A percentile compares a stretch with the other conserved stretches of the same genome.
These are phyloP conservation scores for Venturia asperata DNA, from an alignment of 2,329 filamentous ascomycete genomes.

Conservation along the genomic window DNA sequence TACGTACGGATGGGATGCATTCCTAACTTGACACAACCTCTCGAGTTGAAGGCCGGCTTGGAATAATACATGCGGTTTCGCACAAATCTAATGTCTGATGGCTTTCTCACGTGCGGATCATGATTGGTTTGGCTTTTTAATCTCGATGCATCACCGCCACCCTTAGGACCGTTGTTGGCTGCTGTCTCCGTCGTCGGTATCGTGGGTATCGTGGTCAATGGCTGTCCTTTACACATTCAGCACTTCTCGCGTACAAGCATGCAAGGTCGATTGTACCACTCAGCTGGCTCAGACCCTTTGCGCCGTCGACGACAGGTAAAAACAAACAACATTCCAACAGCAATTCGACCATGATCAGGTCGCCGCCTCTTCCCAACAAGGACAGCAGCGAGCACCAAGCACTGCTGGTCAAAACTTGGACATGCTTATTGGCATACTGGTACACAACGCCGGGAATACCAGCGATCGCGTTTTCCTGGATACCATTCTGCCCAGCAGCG, in stretches of 20 bases:
- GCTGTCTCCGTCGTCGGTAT: conserved; percentile 21
- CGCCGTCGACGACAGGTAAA: conserved; percentile 26
- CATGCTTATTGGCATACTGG: conserved; percentile 62
- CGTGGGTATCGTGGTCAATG: conserved; percentile 9
- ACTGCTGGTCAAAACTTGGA: conserved; percentile 57
- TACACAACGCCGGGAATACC: conserved; percentile 61
- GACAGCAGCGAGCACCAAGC: conserved; percentile 71
- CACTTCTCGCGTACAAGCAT: conserved; percentile 35
- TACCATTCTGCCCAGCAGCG: conserved; percentile 23
- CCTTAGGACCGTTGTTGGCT: not conserved
- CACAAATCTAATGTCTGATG: conserved; percentile 64
- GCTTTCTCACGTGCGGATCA: conserved; percentile 22
- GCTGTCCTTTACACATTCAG: not conserved
- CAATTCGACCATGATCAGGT: conserved; percentile 69
- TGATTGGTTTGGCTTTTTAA: not conserved
- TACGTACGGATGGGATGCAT: conserved; percentile 71
- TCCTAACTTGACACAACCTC: conserved; percentile 63
- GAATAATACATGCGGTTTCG: conserved; percentile 84
- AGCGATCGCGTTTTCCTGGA: conserved; percentile 31
- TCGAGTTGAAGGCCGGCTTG: conserved; percentile 61
- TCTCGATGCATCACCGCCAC: not conserved
- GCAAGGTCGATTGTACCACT: conserved; percentile 2
- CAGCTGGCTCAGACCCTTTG: conserved; percentile 6
- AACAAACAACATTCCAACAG: conserved; percentile 76
- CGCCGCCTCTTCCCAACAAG: conserved; percentile 67